These are phyloP conservation scores for Fusarium succisae DNA, from an alignment of 2,329 filamentous ascomycete species.

Conservation along the genomic window DNA sequence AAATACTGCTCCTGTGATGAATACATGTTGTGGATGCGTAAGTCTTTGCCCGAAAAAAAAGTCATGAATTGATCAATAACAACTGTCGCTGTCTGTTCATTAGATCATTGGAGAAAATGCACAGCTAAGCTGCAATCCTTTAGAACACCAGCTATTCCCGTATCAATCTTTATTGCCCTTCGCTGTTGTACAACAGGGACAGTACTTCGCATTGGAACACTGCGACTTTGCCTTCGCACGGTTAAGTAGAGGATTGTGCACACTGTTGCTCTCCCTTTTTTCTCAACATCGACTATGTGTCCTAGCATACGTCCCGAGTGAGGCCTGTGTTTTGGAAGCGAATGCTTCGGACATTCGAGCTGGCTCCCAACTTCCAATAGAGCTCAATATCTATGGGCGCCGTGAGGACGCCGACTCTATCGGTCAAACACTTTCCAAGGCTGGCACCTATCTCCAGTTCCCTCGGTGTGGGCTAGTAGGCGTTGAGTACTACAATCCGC, in stretches of 20 bases:
- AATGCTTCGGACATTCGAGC: accelerated
- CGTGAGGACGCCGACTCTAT: accelerated
- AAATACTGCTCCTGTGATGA: accelerated
- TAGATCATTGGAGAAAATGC: background rate
- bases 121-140: background rate
- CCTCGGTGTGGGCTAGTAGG: accelerated
- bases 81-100: accelerated
- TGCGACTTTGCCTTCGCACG: accelerated
- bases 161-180: background rate
- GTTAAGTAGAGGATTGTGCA: background rate
- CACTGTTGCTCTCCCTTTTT: accelerated
- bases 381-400: background rate
- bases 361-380: accelerated
- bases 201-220: accelerated
- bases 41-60: accelerated
- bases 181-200: background rate
- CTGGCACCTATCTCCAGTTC: accelerated
- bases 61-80: background rate
- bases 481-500: background rate
- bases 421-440: accelerated
- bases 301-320: background rate
- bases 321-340: background rate
- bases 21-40: background rate
- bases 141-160: background rate
- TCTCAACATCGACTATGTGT: accelerated